Conservation (phyloP, 2,329 filamentous ascomycete species). For the Aureobasidium sp. region DNA sequence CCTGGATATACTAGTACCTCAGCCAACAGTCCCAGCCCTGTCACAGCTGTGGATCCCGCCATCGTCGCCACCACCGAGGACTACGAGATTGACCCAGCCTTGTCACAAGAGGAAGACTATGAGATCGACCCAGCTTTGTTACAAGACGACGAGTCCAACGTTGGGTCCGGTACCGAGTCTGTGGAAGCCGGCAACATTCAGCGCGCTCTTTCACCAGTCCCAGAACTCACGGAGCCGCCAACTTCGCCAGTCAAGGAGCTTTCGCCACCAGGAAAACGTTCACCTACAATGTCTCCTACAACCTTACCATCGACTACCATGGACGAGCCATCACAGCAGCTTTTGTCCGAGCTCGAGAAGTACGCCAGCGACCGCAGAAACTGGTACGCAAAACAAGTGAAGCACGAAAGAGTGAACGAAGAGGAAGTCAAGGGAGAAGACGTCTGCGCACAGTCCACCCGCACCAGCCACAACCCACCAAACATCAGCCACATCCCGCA, state of each 20-base stretch:
- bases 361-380: background rate
- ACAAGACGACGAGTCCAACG: background rate
- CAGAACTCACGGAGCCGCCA: background rate
- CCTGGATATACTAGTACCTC: constrained; percentile 9
- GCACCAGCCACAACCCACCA: background rate
- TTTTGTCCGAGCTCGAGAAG: background rate
- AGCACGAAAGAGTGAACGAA: background rate
- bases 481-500: background rate
- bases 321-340: background rate
- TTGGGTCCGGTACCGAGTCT: background rate
- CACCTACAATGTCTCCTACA: background rate
- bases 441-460: background rate
- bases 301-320: background rate
- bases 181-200: background rate
- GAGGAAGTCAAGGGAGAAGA: background rate
- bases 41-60: background rate
- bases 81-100: background rate
- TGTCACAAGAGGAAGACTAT: background rate
- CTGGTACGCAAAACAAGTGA: background rate
- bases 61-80: background rate
- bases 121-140: background rate
- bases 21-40: background rate
- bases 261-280: background rate
- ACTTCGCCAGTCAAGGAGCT: background rate
- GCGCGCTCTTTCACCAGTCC: background rate